A percentile compares a stretch with the other conserved stretches of the same genome.
These are phyloP conservation scores for Salix koriyanagi DNA, from an alignment of 345 rosid species.

Conservation along the genomic window DNA sequence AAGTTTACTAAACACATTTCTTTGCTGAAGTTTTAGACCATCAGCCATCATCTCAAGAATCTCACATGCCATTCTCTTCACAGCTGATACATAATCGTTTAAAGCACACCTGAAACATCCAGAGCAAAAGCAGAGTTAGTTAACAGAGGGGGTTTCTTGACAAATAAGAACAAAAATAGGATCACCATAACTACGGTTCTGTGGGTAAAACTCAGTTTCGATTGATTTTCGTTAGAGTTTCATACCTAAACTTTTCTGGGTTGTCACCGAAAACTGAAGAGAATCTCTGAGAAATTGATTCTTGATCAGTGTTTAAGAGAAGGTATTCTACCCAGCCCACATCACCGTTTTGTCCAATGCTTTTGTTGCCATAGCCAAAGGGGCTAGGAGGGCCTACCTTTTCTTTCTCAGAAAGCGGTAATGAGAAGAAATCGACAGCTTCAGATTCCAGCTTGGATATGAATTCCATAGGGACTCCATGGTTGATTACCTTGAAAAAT, in stretches of 20 bases:
- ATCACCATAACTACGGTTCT: neutral
- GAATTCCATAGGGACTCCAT: constrained; percentile 38
- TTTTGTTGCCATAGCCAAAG: constrained; percentile 49
- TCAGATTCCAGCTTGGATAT: constrained; percentile 33
- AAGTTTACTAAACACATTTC: constrained; percentile 29
- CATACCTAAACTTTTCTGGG: constrained; percentile 35
- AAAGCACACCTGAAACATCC: constrained; percentile 13
- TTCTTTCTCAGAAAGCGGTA: constrained; percentile 35
- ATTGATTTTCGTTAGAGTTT: neutral
- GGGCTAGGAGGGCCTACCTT: constrained; percentile 38
- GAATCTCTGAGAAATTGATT: constrained; percentile 6
- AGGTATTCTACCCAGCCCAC: constrained; percentile 57
- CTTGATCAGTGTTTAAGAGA: constrained; percentile 31
- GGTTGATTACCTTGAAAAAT: constrained; percentile 50
- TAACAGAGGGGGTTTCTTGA: neutral
- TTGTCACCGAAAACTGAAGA: constrained; percentile 10
- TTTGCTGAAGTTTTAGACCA: constrained; percentile 29
- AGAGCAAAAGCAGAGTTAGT: neutral
- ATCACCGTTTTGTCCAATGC: constrained; percentile 47
- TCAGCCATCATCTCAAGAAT: constrained; percentile 27
- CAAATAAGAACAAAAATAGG: neutral
- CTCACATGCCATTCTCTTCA: constrained; percentile 18
- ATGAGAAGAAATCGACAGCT: constrained; percentile 36
- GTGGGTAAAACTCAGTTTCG: neutral
- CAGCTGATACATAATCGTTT: constrained; percentile 17